A percentile compares a stretch with the other conserved stretches of the same genome.
phyloP scores from a whole-genome alignment of 78 protist species.

The Dictyostelium brefeldianum region DNA sequence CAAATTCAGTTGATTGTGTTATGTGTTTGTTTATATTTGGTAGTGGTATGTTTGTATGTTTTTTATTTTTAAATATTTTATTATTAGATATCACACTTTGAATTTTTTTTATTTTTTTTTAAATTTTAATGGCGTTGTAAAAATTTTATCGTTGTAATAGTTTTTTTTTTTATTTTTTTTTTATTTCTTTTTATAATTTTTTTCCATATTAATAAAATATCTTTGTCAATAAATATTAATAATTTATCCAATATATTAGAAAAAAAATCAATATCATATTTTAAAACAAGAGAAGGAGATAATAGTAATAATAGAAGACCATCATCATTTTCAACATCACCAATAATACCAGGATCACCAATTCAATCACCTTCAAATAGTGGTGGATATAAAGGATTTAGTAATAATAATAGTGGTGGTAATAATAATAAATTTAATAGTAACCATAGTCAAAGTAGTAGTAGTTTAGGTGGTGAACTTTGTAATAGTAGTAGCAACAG shows the following conservation, averaged over 20 bases:
- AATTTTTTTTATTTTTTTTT: no score
- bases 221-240: neutral
- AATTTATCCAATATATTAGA: neutral
- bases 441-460: neutral
- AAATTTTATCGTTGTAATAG: no score
- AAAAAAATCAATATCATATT: neutral
- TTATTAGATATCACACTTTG: no score
- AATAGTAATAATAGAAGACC: conserved; percentile 27
- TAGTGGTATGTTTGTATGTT: no score
- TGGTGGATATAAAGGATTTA: neutral
- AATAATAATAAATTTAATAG: neutral
- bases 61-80: no score
- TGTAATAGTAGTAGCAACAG: neutral
- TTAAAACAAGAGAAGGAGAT: neutral
- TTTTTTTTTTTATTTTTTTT: no score
- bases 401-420: neutral
- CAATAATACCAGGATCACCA: neutral
- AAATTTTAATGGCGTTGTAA: no score
- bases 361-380: neutral
- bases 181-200: no score
- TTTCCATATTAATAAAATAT: neutral
- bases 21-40: no score
- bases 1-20: no score
- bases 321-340: conserved; percentile 42
- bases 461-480: neutral